These are phyloP conservation scores for Gossypium gossypioides DNA, from an alignment of 441 rosid genomes.

Conservation along the genomic window DNA sequence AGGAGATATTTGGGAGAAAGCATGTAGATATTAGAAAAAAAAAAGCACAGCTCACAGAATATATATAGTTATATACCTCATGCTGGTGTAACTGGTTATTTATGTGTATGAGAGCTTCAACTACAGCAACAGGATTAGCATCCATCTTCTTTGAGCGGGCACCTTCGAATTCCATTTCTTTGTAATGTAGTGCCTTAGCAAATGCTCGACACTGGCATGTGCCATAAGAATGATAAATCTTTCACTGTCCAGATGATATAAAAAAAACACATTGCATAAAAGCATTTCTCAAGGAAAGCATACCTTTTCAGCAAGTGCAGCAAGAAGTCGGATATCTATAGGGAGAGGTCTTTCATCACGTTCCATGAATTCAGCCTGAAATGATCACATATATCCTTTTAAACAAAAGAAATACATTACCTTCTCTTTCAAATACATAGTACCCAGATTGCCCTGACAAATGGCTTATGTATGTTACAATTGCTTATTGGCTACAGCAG, in stretches of 20 bases:
- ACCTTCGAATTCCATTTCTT: slow-evolving; percentile 99
- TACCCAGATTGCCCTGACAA: neutral
- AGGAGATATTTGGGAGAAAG: neutral
- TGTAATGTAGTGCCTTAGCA: slow-evolving; percentile 98
- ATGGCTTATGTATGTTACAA: neutral
- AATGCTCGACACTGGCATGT: slow-evolving; percentile 83
- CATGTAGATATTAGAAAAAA: neutral
- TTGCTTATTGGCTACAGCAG: neutral
- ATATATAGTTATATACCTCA: slow-evolving; percentile 43
- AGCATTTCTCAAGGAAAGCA: slow-evolving; percentile 12
- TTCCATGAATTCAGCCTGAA: slow-evolving; percentile 99
- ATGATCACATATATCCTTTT: neutral
- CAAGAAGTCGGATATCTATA: slow-evolving; percentile 97
- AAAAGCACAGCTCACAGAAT: neutral
- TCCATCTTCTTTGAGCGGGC: slow-evolving; percentile 83
- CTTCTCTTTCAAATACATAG: neutral
- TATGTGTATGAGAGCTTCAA: slow-evolving; percentile 96
- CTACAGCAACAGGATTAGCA: slow-evolving; percentile 95
- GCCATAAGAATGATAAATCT: neutral
- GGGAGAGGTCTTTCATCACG: slow-evolving; percentile 99
- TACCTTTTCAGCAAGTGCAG: slow-evolving; percentile 99
- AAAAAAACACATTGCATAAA: neutral
- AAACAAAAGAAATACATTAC: neutral
- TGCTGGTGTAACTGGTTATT: slow-evolving; percentile 98
- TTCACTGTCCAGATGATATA: neutral